These are phyloP conservation scores for Mortierella sp. DNA, from an alignment of 371 early-diverging fungal genomes.

Conservation along the genomic window DNA sequence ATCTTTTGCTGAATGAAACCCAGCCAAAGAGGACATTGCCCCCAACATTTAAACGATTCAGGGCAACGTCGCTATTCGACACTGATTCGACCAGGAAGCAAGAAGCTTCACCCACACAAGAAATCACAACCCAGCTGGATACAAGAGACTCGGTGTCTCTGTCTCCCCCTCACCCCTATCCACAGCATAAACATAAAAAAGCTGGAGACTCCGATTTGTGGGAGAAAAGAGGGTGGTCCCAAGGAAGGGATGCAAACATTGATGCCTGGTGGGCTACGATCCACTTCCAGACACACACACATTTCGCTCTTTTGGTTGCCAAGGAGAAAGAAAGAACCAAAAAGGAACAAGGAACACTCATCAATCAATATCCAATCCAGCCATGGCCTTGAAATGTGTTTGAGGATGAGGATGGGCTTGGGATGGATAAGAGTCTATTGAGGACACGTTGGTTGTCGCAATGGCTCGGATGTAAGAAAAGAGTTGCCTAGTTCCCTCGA, in stretches of 20 bases:
- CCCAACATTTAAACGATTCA: constrained; percentile 29
- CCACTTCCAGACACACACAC: neutral
- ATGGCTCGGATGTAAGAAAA: constrained; percentile 2
- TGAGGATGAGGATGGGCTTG: neutral
- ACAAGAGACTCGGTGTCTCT: neutral
- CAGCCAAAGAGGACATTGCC: constrained; percentile 28
- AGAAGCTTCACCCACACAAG: neutral
- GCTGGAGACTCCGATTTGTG: neutral
- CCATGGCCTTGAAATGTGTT: no score
- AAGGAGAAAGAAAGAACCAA: neutral
- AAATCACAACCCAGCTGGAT: neutral
- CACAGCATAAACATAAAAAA: neutral
- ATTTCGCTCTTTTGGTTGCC: neutral
- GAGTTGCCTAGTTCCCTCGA: neutral
- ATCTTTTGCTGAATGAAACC: constrained; percentile 25
- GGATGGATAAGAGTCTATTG: neutral
- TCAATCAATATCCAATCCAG: neutral
- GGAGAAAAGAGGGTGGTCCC: neutral
- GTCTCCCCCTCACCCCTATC: neutral
- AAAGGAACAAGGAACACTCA: neutral
- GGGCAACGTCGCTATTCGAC: neutral
- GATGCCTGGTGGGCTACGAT: neutral
- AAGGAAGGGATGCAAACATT: neutral
- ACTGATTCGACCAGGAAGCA: neutral
- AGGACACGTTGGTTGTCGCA: no score